Evolutionary conservation across 164 flowering plant species (phyloP).

Genomic region (Warburgia ugandensis): DNA sequence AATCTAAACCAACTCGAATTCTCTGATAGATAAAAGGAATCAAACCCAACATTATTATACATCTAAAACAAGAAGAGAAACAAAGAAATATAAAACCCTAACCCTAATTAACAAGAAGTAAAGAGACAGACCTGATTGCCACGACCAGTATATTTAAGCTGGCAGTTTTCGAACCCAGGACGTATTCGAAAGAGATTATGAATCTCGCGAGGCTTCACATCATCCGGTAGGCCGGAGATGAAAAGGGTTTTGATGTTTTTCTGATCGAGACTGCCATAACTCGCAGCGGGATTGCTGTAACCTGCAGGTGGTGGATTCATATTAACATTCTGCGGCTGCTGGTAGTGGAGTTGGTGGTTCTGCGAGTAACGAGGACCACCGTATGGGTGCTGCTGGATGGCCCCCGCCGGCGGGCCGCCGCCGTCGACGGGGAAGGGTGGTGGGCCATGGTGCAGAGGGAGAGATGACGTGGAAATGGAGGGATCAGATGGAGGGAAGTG

Average conservation of each 20-base stretch:
- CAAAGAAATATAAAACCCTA: slow-evolving; percentile 1
- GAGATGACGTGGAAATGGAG: neutral
- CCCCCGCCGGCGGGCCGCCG: neutral
- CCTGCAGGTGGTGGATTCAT: slow-evolving; percentile 3
- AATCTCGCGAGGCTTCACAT: slow-evolving; percentile 84
- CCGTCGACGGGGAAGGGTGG: neutral
- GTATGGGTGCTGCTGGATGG: slow-evolving; percentile 2
- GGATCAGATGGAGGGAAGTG: slow-evolving; percentile 1
- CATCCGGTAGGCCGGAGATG: slow-evolving; percentile 84
- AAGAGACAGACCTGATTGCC: slow-evolving; percentile 55
- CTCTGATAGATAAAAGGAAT: neutral
- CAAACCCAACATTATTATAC: neutral
- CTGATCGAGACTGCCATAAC: slow-evolving; percentile 7
- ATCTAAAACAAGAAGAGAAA: neutral
- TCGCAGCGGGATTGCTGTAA: neutral
- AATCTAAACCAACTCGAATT: too few relatives aligned
- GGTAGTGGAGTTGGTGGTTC: neutral
- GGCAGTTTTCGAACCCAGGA: slow-evolving; percentile 72
- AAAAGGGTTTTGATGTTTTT: slow-evolving; percentile 60
- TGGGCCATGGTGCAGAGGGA: neutral
- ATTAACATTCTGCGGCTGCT: too few relatives aligned
- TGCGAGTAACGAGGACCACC: neutral
- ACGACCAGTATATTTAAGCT: slow-evolving; percentile 93
- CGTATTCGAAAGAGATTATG: slow-evolving; percentile 93
- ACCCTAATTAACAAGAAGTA: neutral